Conservation (phyloP, 1,284 basidiomycete genomes). For the Irpex rosettiformis region DNA sequence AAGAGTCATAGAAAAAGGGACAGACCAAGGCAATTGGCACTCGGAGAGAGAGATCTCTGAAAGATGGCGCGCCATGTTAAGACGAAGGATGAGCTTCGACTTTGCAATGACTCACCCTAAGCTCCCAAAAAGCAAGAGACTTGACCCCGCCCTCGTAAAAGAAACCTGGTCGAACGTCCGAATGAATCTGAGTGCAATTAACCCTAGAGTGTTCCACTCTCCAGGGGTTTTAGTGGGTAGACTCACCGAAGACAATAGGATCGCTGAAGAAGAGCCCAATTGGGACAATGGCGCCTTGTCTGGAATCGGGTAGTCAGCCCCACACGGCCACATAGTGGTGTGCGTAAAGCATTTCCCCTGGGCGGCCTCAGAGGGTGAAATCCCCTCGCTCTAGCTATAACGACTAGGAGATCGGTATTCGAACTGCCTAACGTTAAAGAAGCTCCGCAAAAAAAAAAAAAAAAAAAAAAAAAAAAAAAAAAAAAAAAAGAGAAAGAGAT, state of each 20-base stretch:
- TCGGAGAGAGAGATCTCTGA: not conserved
- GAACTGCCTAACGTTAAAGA: not conserved
- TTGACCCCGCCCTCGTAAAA: not conserved
- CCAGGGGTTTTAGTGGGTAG: constrained; percentile 4
- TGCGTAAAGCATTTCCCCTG: constrained; percentile 1
- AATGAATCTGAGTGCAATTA: not conserved
- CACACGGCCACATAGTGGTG: not conserved
- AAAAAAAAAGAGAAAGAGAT: too few species aligned
- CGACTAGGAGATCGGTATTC: not conserved
- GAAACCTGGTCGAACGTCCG: not conserved
- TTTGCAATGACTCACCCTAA: not conserved
- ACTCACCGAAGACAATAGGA: not conserved
- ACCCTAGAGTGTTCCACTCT: not conserved
- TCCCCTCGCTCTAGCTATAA: not conserved
- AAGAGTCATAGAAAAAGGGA: constrained; percentile 12
- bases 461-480: constrained; percentile 1
- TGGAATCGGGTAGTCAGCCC: not conserved
- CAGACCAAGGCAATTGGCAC: not conserved
- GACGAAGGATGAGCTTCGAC: not conserved
- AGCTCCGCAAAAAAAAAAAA: constrained; percentile 3
- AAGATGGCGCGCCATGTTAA: constrained; percentile 1
- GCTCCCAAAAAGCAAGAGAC: not conserved
- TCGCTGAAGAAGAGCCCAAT: not conserved
- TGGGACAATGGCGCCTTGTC: not conserved
- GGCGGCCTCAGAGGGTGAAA: not conserved